A percentile compares a stretch with the other conserved stretches of the same genome.
phyloP scores from a whole-genome alignment of 2,329 filamentous ascomycete species.

The Fusarium nodosum region DNA sequence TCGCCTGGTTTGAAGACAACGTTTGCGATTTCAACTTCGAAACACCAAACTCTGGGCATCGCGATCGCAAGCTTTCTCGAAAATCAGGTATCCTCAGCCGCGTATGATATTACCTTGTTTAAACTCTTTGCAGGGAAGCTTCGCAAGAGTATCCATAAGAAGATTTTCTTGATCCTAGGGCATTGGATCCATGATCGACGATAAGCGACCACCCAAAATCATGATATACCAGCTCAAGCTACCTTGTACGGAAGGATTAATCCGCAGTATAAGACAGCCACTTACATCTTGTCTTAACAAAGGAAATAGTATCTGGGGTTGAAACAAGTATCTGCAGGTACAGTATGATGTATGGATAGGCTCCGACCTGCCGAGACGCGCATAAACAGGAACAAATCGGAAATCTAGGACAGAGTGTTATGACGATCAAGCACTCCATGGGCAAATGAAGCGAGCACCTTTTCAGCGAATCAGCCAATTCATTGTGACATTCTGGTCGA shows the following conservation, averaged over 20 bases:
- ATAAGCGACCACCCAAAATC: conserved; percentile 2
- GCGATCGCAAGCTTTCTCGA: not conserved
- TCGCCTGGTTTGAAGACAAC: not conserved
- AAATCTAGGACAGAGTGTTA: not conserved
- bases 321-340: conserved; percentile 8
- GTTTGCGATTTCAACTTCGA: not conserved
- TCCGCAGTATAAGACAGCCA: not conserved
- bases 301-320: not conserved
- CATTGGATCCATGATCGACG: not conserved
- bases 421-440: not conserved
- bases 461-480: conserved; percentile 4
- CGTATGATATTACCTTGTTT: no score
- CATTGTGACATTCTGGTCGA: not conserved
- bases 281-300: not conserved
- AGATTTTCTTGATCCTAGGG: not conserved
- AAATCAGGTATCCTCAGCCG: not conserved
- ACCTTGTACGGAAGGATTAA: not conserved
- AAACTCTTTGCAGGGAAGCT: not conserved
- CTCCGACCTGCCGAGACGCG: not conserved
- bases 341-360: not conserved
- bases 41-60: conserved; percentile 9
- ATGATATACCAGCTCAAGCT: not conserved
- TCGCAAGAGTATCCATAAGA: not conserved
- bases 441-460: not conserved
- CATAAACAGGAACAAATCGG: not conserved